phyloP scores from a whole-genome alignment of 2,329 filamentous ascomycete species.

The Diaporthe velutina region DNA sequence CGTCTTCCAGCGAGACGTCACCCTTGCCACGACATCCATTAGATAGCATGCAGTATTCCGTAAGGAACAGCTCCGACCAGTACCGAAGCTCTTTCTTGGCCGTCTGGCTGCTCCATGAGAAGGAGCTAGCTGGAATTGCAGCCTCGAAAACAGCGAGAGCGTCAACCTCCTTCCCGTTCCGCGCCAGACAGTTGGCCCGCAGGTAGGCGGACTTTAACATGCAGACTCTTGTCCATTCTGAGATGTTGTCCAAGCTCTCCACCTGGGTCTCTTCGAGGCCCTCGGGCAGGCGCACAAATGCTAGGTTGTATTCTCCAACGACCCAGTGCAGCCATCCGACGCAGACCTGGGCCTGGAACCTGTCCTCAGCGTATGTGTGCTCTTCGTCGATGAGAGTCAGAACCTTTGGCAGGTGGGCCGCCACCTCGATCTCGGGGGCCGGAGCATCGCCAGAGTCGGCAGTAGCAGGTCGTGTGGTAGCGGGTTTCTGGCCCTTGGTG shows the following conservation, averaged over 20 bases:
- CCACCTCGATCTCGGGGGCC: slow-evolving; percentile 59
- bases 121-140: slow-evolving; percentile 72
- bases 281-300: slow-evolving; percentile 72
- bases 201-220: slow-evolving; percentile 84
- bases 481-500: slow-evolving; percentile 56
- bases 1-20: slow-evolving; percentile 63
- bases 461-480: slow-evolving; percentile 51
- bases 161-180: slow-evolving; percentile 63
- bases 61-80: slow-evolving; percentile 84
- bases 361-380: slow-evolving; percentile 65
- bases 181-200: slow-evolving; percentile 73
- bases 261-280: slow-evolving; percentile 69
- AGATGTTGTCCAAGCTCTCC: slow-evolving; percentile 65
- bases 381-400: slow-evolving; percentile 71
- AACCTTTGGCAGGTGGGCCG: slow-evolving; percentile 63
- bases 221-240: slow-evolving; percentile 86
- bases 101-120: slow-evolving; percentile 62
- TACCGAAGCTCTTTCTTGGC: slow-evolving; percentile 76
- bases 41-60: slow-evolving; percentile 79
- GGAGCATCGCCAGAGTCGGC: slow-evolving; percentile 54
- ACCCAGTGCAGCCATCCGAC: slow-evolving; percentile 89
- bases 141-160: slow-evolving; percentile 77
- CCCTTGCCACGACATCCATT: slow-evolving; percentile 69
- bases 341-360: slow-evolving; percentile 85
- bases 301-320: slow-evolving; percentile 75